Percentiles rank a stretch among this genome's conserved stretches.
Evolutionary conservation across 2,329 filamentous ascomycete genomes (phyloP).

Genomic region (Ceratocystis huliohia): DNA sequence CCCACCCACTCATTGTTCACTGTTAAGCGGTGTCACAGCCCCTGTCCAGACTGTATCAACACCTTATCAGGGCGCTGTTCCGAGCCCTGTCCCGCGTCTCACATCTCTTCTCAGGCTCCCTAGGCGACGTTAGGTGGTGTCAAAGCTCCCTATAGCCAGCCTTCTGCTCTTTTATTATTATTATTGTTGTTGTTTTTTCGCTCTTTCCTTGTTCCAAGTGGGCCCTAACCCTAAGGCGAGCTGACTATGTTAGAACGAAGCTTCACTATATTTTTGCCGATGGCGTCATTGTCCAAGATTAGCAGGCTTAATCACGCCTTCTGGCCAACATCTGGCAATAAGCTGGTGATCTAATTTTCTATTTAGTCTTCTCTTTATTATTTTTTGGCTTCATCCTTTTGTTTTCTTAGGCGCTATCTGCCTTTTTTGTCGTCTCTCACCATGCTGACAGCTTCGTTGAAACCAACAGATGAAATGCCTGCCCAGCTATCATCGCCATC

Average conservation of each 20-base stretch:
- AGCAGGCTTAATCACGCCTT: background rate
- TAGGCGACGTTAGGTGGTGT: background rate
- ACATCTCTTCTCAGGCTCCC: background rate
- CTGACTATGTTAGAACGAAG: background rate
- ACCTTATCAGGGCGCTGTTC: background rate
- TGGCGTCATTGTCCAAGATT: constrained; percentile 10
- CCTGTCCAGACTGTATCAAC: background rate
- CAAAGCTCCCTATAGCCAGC: constrained; percentile 2
- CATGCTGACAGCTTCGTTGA: constrained; percentile 2
- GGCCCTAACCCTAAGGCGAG: background rate
- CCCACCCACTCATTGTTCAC: background rate
- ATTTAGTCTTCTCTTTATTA: background rate
- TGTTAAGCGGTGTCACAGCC: background rate
- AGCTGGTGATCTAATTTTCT: background rate
- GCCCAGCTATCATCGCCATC: constrained; percentile 4
- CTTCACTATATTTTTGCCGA: background rate
- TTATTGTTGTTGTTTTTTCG: background rate
- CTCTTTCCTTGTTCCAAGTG: background rate
- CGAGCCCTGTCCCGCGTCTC: background rate
- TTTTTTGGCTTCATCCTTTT: background rate
- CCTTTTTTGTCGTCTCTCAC: background rate
- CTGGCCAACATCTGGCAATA: background rate
- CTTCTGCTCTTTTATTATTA: background rate
- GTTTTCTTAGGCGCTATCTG: background rate
- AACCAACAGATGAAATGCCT: background rate